Conservation (phyloP, 2,329 filamentous ascomycete species). For the Fusarium sp. region DNA sequence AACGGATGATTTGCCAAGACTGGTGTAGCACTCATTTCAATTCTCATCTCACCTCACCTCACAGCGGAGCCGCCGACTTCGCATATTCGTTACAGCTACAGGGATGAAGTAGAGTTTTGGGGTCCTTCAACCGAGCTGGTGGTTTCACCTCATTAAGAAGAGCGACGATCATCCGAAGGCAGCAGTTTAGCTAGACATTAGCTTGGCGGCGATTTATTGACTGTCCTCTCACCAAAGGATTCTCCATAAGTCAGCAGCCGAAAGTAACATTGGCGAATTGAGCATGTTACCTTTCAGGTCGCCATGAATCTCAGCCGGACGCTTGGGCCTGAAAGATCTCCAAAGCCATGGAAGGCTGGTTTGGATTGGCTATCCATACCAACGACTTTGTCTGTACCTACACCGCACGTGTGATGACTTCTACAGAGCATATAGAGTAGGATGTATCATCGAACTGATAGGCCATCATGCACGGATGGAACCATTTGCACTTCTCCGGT, state of each 20-base stretch:
- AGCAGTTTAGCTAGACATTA: constrained; percentile 12
- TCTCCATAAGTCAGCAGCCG: constrained; percentile 27
- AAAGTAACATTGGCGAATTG: constrained; percentile 24
- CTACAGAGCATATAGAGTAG: background rate
- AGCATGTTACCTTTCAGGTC: constrained; percentile 25
- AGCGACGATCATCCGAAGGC: constrained; percentile 27
- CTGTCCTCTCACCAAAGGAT: constrained; percentile 11
- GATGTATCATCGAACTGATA: background rate
- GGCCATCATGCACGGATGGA: constrained; percentile 6
- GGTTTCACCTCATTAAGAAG: constrained; percentile 27
- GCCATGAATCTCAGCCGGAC: constrained; percentile 19
- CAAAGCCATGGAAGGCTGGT: constrained; percentile 5
- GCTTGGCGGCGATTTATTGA: constrained; percentile 9
- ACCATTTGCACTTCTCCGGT: constrained; percentile 14
- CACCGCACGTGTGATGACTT: constrained; percentile 24
- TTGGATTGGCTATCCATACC: background rate
- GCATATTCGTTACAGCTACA: constrained; percentile 16
- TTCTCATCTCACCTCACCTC: constrained; percentile 22
- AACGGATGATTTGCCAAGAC: constrained; percentile 27
- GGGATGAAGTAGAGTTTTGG: constrained; percentile 14
- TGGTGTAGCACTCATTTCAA: constrained; percentile 21
- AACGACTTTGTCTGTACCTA: constrained; percentile 6
- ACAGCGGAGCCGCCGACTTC: constrained; percentile 14
- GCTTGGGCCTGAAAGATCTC: constrained; percentile 21
- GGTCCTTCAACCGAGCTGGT: constrained; percentile 28